phyloP scores from a whole-genome alignment of 306 rosid genomes.

The Malus orientalis region DNA sequence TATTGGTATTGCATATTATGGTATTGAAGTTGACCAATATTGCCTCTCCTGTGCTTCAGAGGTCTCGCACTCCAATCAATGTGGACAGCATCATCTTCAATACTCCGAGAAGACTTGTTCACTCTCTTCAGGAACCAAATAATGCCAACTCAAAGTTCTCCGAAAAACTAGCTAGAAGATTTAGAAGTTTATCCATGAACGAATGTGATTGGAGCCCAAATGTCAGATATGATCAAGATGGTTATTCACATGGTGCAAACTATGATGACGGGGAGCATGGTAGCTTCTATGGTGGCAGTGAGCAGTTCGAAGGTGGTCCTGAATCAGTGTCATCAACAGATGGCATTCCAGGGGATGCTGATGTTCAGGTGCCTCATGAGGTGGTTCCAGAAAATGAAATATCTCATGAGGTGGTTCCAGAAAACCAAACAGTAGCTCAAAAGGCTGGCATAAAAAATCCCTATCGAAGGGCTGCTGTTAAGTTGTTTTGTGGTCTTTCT shows the following conservation, averaged over 20 bases:
- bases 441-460: slow-evolving; percentile 13
- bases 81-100: slow-evolving; percentile 42
- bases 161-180: slow-evolving; percentile 27
- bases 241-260: slow-evolving; percentile 14
- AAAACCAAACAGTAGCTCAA: slow-evolving; percentile 7
- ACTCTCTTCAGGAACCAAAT: slow-evolving; percentile 62
- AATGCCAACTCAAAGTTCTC: slow-evolving; percentile 35
- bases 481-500: slow-evolving; percentile 50
- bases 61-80: slow-evolving; percentile 31
- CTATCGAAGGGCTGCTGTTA: slow-evolving; percentile 25
- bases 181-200: slow-evolving; percentile 47
- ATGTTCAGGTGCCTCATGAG: slow-evolving; percentile 23
- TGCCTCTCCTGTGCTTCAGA: slow-evolving; percentile 36
- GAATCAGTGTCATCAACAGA: slow-evolving; percentile 80
- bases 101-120: slow-evolving; percentile 72
- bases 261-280: slow-evolving; percentile 25
- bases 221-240: slow-evolving; percentile 29
- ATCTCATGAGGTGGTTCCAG: slow-evolving; percentile 24
- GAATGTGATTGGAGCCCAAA: slow-evolving; percentile 48
- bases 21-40: slow-evolving; percentile 1
- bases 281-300: slow-evolving; percentile 27
- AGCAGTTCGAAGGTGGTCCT: slow-evolving; percentile 33
- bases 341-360: slow-evolving; percentile 25
- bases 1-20: neutral
- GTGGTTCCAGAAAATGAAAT: slow-evolving; percentile 19